phyloP scores from a whole-genome alignment of 345 rosid genomes.

The Eucalyptus pumila region DNA sequence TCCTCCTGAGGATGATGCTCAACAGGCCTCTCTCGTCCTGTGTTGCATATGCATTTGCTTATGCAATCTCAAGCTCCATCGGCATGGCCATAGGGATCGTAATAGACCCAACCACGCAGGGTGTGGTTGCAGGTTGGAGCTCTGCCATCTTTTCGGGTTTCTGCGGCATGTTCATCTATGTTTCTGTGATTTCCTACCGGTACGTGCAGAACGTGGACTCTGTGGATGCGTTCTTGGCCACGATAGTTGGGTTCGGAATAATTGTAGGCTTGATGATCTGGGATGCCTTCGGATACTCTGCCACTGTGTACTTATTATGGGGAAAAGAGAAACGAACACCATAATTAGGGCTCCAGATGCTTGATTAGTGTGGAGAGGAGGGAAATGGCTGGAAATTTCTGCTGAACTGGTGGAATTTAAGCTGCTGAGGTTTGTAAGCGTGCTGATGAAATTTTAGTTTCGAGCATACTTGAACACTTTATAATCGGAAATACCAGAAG shows the following conservation, averaged over 20 bases:
- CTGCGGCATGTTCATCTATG: conserved; percentile 50
- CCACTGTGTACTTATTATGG: neutral
- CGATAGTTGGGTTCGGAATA: conserved; percentile 41
- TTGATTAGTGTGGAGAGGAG: neutral
- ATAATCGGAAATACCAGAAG: neutral
- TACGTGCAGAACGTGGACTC: conserved; percentile 10
- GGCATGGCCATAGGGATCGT: conserved; percentile 69
- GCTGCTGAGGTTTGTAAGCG: neutral
- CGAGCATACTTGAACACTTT: neutral
- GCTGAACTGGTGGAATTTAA: neutral
- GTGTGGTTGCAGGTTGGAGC: conserved; percentile 67
- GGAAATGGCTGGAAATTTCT: neutral
- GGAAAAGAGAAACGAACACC: neutral
- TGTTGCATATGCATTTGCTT: conserved; percentile 51
- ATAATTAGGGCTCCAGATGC: neutral
- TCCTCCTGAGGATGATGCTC: conserved; percentile 67
- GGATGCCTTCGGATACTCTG: conserved; percentile 9
- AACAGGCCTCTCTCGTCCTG: conserved; percentile 50
- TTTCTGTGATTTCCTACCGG: conserved; percentile 24
- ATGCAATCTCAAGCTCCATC: conserved; percentile 68
- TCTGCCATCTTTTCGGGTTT: conserved; percentile 67
- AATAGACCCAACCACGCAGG: conserved; percentile 62
- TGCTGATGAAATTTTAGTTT: neutral
- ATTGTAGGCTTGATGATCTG: conserved; percentile 68
- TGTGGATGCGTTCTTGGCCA: conserved; percentile 44